Base-by-base conservation (phyloP, 2,329 filamentous ascomycete species). In the Ascochyta clinopodiicola region DNA sequence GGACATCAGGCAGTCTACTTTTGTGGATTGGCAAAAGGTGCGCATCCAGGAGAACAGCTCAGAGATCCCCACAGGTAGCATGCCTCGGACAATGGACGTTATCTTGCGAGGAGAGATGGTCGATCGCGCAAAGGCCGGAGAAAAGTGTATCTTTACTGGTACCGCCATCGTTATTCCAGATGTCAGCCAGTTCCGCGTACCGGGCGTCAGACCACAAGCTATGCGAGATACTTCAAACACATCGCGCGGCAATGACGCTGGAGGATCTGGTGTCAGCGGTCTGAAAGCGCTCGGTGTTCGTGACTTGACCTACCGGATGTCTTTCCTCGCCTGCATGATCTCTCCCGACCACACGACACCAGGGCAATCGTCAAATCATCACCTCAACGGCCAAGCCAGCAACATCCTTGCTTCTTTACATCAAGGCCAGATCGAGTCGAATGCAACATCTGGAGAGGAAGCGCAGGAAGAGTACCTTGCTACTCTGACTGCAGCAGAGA, bases 21-120 rank as follows among this genome's bases (percentile, higher is more conserved):
- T 99, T 73, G 90, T 99, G 59, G 95, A 99, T 78, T 99, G 95
- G 95, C 95, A 99, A 74, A 98, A 98, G 75, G 92, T 98, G 22
- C 90, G 96, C 60, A 92, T 98, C 59, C 95, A 99, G 77, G 95
- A 99, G 77, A 99, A 98, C 79, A 96, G 92, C 64, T 94, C 94
- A 4, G 95, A 99, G 74, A 99, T 99, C 34, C 95, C 95, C 0
- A 99, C 95, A 0, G 95, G 95, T 50, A 97, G 93, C 78, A 99
- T 99, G 95, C 95, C 95, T 22, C 86, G 95, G 56, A 99, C 95
- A 2, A 95, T 99, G 86, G 95, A 99, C 70, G 90, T 99, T 37
- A 97, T 99, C 64, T 78, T 99, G 31, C 88, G 95, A 57, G 95
- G 95, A 70, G 95, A 99, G 75, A 97, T 99, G 80, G 95, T 99